Percentiles rank a stretch among this genome's conserved stretches.
Evolutionary conservation across 1,284 basidiomycete species (phyloP).

Genomic region (Leccinum fuscescens): DNA sequence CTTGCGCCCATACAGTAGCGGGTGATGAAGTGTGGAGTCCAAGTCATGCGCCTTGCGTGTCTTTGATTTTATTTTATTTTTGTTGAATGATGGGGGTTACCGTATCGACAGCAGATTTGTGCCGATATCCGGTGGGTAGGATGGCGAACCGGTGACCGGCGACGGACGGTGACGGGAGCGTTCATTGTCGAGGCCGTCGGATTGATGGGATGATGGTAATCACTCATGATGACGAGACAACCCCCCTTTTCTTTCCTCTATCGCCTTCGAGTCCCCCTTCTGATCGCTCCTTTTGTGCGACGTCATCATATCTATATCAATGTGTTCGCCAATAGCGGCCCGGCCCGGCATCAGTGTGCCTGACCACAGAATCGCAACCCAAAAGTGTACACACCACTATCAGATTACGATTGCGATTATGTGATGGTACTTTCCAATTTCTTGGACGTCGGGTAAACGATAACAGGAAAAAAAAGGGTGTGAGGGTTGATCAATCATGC

Average conservation of each 20-base stretch:
- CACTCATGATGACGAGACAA: background rate
- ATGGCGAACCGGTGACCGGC: background rate
- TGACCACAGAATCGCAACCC: conserved; percentile 9
- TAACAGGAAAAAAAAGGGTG: background rate
- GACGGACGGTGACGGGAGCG: background rate
- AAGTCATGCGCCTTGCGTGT: background rate
- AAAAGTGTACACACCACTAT: background rate
- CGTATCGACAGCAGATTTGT: background rate
- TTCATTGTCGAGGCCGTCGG: background rate
- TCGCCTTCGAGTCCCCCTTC: background rate
- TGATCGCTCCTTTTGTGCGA: background rate
- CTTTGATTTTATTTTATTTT: background rate
- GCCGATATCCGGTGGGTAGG: too few species aligned
- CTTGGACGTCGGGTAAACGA: conserved; percentile 5
- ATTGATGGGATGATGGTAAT: background rate
- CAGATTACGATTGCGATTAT: conserved; percentile 4
- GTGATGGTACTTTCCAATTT: background rate
- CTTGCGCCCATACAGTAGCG: background rate
- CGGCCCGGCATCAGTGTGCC: conserved; percentile 19
- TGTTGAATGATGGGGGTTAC: background rate
- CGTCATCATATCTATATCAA: background rate
- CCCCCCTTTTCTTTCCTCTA: background rate
- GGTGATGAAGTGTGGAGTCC: background rate
- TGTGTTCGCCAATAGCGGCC: background rate
- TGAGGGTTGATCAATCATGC: background rate